These are phyloP conservation scores for Umbelopsis ramanniana DNA, from an alignment of 192 early-diverging fungal species.

Conservation along the genomic window DNA sequence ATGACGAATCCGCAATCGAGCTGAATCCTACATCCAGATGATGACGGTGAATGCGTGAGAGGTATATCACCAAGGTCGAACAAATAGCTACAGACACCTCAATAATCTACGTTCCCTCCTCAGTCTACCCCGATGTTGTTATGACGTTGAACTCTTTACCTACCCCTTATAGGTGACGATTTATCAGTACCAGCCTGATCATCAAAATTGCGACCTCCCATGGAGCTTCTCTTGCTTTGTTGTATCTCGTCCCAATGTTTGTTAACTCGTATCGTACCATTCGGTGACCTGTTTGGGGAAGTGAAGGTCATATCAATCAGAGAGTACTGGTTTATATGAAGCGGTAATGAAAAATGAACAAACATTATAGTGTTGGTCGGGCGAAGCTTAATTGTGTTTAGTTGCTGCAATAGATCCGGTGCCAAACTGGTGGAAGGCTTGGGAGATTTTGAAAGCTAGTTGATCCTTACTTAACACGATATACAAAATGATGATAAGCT, in stretches of 20 bases:
- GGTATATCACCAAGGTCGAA: not conserved
- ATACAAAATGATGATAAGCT: not conserved
- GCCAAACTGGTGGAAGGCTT: not conserved
- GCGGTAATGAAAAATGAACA: not conserved
- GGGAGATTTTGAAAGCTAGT: not conserved
- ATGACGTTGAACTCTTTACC: not conserved
- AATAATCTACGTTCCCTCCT: no score
- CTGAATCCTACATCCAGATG: not conserved
- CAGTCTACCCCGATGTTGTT: no score
- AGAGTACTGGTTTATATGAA: not conserved
- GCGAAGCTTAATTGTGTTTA: not conserved
- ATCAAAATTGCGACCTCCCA: not conserved
- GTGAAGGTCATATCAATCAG: not conserved
- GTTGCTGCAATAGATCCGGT: not conserved
- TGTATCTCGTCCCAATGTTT: constrained; percentile 21
- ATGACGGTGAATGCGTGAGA: constrained; percentile 3
- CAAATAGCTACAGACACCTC: not conserved
- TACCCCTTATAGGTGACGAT: not conserved
- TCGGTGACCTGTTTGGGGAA: not conserved
- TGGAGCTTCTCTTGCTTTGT: not conserved
- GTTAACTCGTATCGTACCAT: constrained; percentile 1
- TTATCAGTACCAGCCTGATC: not conserved
- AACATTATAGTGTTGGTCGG: constrained; percentile 8
- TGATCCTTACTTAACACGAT: not conserved
- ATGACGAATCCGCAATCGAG: not conserved